Conservation (phyloP, 1,284 basidiomycete genomes). For the Fomitiporia mediterranea region DNA sequence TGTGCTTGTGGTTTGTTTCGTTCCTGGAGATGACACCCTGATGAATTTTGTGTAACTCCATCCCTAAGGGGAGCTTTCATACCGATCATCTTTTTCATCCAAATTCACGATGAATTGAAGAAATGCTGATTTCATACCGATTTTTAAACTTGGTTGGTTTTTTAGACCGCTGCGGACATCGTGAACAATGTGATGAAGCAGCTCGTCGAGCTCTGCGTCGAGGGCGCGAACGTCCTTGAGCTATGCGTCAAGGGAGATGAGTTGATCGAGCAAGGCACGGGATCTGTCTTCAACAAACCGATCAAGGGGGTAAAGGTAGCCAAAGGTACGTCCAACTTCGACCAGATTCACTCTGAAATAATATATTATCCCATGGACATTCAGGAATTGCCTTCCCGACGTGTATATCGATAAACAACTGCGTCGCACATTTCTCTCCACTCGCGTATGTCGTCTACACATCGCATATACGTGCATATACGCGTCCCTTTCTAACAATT, state of each 20-base stretch:
- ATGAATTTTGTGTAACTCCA: neutral
- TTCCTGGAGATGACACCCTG: neutral
- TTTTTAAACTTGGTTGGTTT: neutral
- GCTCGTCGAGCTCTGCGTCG: conserved; percentile 69
- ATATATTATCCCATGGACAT: neutral
- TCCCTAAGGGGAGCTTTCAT: neutral
- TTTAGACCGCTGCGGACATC: conserved; percentile 85
- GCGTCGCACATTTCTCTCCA: conserved; percentile 78
- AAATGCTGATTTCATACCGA: conserved; percentile 5
- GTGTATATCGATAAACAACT: conserved; percentile 88
- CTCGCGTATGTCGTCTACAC: conserved; percentile 51
- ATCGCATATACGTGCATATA: conserved; percentile 15
- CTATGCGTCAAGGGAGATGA: conserved; percentile 91
- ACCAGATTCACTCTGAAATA: neutral
- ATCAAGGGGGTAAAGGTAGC: conserved; percentile 81
- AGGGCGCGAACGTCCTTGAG: conserved; percentile 87
- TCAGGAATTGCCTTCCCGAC: conserved; percentile 95
- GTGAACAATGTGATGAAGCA: conserved; percentile 83
- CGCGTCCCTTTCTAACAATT: neutral
- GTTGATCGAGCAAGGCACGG: conserved; percentile 82
- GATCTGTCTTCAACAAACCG: conserved; percentile 85
- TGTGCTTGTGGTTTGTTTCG: neutral
- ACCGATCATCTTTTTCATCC: neutral
- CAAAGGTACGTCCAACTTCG: conserved; percentile 65
- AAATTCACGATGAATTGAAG: conserved; percentile 18